Evolutionary conservation across 352 stramenopile genomes (phyloP), one percentile per base, ranked within the genome.

Genomic region (Aphanomyces invadans): DNA sequence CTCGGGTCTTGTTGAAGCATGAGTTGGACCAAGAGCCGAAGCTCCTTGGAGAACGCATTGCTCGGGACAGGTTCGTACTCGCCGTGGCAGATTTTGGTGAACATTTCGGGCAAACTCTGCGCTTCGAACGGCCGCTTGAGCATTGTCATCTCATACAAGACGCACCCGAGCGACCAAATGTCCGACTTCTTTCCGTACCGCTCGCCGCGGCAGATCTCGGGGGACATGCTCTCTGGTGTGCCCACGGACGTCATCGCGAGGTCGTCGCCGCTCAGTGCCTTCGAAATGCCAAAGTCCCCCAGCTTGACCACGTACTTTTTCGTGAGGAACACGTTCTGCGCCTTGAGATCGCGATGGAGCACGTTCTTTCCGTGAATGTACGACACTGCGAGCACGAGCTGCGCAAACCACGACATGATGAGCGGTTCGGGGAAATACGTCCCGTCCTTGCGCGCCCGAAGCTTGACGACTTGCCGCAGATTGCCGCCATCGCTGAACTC

Each of bases 141-240:
- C 83, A 93, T 95, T 69, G 90, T 88, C 83, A 94, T 91, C 63
- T 95, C 87, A 72, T 95, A 95, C 64, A 95, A 48, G 25, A 95
- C 89, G 68, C 87, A 95, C 17, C 87, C 87, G 17, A 95, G 81
- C 46, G 86, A 92, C 87, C 87, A 95, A 66, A 95, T 92, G 62
- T 95, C 87, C 31, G 82, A 92, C 71, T 95, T 94, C 48, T 93
- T 93, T 32, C 85, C 86, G 68, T 95, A 95, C 29, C 82, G 84
- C 52, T 94, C 82, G 31, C 86, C 86, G 19, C 84, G 83, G 52
- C 86, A 95, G 63, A 95, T 92, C 74, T 95, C 87, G 5, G 87
- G 87, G 11, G 86, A 95, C 86, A 95, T 95, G 51, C 82, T 92
- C 70, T 95, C 84, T 9, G 87, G 87, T 12, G 87, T 95, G 23